Evolutionary conservation across 352 stramenopile genomes (phyloP).

Genomic region (Pythium myriotylum): DNA sequence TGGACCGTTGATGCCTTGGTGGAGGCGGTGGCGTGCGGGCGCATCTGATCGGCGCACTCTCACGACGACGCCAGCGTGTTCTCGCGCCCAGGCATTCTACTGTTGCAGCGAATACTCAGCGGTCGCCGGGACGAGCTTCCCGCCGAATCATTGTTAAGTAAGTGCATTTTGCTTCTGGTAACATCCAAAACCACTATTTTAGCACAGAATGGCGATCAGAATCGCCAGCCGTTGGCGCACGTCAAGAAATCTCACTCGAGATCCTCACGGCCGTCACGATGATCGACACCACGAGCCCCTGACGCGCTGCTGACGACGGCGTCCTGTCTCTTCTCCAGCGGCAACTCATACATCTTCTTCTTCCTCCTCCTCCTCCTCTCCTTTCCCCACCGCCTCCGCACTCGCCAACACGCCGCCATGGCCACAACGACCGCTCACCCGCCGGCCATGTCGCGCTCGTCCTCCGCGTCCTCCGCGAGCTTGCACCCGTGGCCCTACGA

Average conservation of each 20-base stretch:
- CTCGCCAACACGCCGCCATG: constrained; percentile 1
- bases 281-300: no score
- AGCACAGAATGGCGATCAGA: no score
- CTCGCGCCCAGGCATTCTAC: no score
- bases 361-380: neutral
- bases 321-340: constrained; percentile 1
- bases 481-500: neutral
- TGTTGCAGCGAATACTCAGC: neutral
- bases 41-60: constrained; percentile 15
- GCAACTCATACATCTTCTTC: constrained; percentile 7
- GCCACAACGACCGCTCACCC: neutral
- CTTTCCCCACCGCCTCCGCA: neutral
- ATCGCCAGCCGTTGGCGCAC: neutral
- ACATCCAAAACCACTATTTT: no score
- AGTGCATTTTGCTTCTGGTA: no score
- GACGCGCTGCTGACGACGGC: neutral
- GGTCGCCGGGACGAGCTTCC: neutral
- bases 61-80: neutral
- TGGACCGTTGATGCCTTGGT: no score
- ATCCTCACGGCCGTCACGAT: no score
- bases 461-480: constrained; percentile 4
- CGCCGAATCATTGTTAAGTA: no score
- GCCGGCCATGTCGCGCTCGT: constrained; percentile 9
- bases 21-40: constrained; percentile 2
- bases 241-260: neutral